Evolutionary conservation across 495 filamentous ascomycete genomes (phyloP).

Genomic region (Pyrenopolyporus hunteri): DNA sequence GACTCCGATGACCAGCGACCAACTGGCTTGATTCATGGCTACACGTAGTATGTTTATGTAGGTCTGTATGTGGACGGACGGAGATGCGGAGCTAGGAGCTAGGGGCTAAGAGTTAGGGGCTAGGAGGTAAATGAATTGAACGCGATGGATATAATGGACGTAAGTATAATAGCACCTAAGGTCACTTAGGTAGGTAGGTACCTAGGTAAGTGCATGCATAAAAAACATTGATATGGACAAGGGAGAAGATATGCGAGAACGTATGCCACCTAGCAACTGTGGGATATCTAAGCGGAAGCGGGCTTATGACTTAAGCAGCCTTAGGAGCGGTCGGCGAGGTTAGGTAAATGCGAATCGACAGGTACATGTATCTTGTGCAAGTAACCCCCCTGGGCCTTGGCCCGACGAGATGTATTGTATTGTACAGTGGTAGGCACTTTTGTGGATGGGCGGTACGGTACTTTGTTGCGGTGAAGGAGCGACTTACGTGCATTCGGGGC

Average conservation of each 20-base stretch:
- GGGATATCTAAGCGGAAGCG: constrained; percentile 9
- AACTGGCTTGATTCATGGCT: too few relatives aligned
- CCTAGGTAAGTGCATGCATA: too few relatives aligned
- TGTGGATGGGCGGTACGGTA: constrained; percentile 18
- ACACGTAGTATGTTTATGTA: not conserved
- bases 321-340: constrained; percentile 27
- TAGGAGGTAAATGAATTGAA: not conserved
- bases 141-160: too few relatives aligned
- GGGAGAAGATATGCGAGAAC: not conserved
- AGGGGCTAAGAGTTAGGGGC: not conserved
- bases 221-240: not conserved
- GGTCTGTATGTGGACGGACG: not conserved
- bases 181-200: too few relatives aligned
- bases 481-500: constrained; percentile 32
- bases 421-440: constrained; percentile 14
- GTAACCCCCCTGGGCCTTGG: constrained; percentile 17
- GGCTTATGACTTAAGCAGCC: constrained; percentile 40
- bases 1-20: constrained; percentile 39
- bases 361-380: constrained; percentile 21
- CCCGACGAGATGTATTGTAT: not conserved
- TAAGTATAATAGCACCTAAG: too few relatives aligned
- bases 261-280: not conserved
- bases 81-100: constrained; percentile 10
- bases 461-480: constrained; percentile 36
- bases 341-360: constrained; percentile 21